Evolutionary conservation across 441 rosid species (phyloP), one percentile per base, ranked within the genome.

Genomic region (Brassica balearica): DNA sequence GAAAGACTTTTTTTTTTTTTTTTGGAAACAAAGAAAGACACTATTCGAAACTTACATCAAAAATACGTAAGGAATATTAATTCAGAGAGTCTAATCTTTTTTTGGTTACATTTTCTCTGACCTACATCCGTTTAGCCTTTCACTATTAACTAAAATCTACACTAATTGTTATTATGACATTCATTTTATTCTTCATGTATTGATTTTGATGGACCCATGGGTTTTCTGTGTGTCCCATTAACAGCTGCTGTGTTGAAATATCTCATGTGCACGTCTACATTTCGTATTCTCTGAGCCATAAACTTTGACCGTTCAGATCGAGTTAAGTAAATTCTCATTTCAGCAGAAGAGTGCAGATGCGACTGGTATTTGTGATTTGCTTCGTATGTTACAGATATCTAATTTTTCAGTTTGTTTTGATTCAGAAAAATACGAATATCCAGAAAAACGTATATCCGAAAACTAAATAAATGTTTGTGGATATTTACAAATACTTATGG

Each of bases 241-340:
- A 53, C 23, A 73, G 51, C 59, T 64, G 56, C 19, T 14, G 15
- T 8, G 48, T 41, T 2, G 8, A 32, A 55, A 5, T 10, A 20
- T 36, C 59, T 56, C 67, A 15, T 56, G 0, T 55, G 72, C 25
- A 76, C 27, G 74, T 76, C 74, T 48, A 69, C 29, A 29, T 32
- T n/a, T 51, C 53, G 63, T 14, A 53, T 3, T 41, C 65, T 41
- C 9, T 22, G 20, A 22, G 32, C 6, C 56, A 55, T 15, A 5
- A 11, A 6, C 12, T 71, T 64, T 53, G 72, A 64, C 72, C 61
- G 72, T 56, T 41, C 15, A 12, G 9, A 51, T 53, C 29, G 5
- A 12, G 43, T 59, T 4, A 8, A 17, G 9, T 15, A 10, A 46
- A 55, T 22, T 53, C 20, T 43, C 43, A 20, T 6, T 22, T 60